Base-by-base conservation (phyloP, 768 basidiomycete species). In the Piloderma croceum region DNA sequence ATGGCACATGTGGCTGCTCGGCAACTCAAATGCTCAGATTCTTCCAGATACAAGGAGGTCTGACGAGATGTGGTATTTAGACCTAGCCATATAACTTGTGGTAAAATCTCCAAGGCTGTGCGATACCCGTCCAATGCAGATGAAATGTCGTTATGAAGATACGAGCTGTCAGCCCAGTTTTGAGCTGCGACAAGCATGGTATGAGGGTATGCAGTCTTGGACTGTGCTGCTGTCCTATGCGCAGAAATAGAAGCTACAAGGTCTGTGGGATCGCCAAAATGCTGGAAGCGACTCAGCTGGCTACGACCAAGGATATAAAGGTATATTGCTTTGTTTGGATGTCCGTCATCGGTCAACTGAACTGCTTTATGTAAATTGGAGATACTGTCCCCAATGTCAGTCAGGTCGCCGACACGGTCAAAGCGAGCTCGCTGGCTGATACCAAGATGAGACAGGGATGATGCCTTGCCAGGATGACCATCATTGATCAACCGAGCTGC, bases 141-240 rank as follows among this genome's bases (percentile, higher is more conserved):
- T n/a, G n/a, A n/a, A n/a, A n/a, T n/a, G n/a, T n/a, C n/a, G n/a
- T n/a, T n/a, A n/a, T n/a, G n/a, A n/a, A n/a, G n/a, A n/a, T n/a
- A n/a, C n/a, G n/a, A n/a, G n/a, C n/a, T n/a, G n/a, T n/a, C n/a
- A n/a, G n/a, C n/a, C n/a, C n/a, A n/a, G n/a, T n/a, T n/a, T n/a
- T n/a, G n/a, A n/a, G n/a, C n/a, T n/a, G n/a, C n/a, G n/a, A n/a
- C 53, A 24, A 59, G 56, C 7, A 44, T 45, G 15, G 56, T 43
- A 21, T 50, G 50, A 9, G 48, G 2, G 58, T 40, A 12, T 44
- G 33, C 12, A 49, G 52, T 2, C 57, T n/a, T 4, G 54, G 52
- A 21, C 47, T 43, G 29, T 54, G 43, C 10, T 52, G 38, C 51
- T 42, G 6, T 49, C 46, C 13, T 5, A 51, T 34, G 34, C 53